A percentile compares a stretch with the other conserved stretches of the same genome.
Conservation (phyloP, 2,329 filamentous ascomycete genomes). For the Neoascochyta sp. region DNA sequence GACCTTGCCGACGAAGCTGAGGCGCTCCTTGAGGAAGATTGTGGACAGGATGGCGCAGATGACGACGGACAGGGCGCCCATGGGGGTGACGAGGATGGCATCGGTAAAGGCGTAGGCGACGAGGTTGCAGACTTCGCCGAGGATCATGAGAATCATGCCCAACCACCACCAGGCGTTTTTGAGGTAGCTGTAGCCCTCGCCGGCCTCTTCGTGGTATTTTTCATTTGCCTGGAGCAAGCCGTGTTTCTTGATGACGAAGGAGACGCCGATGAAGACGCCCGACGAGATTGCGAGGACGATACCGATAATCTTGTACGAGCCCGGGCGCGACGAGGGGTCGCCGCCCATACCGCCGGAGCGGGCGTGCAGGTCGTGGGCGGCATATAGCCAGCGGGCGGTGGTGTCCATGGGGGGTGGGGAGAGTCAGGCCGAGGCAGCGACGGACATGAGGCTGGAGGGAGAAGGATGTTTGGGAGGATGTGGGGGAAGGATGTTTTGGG, state of each 20-base stretch:
- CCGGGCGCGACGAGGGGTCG: conserved; percentile 43
- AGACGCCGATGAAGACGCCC: conserved; percentile 87
- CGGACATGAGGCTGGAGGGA: no score
- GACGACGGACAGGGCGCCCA: conserved; percentile 88
- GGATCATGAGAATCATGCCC: conserved; percentile 94
- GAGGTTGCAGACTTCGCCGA: conserved; percentile 96
- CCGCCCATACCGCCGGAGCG: conserved; percentile 41
- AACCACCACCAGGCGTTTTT: conserved; percentile 94
- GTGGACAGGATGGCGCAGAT: conserved; percentile 87
- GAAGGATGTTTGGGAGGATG: no score
- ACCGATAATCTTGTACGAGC: conserved; percentile 77
- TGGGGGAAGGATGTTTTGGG: no score
- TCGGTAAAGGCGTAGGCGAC: conserved; percentile 96
- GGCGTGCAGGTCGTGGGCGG: conserved; percentile 44
- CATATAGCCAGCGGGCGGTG: conserved; percentile 19
- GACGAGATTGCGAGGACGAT: conserved; percentile 82
- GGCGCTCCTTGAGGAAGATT: conserved; percentile 90
- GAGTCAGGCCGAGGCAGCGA: no score
- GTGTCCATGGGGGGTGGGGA: conserved; percentile 42
- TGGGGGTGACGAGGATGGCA: conserved; percentile 87
- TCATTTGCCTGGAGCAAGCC: conserved; percentile 88
- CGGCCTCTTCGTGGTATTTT: conserved; percentile 93
- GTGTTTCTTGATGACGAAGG: conserved; percentile 93
- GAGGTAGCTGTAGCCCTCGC: conserved; percentile 94
- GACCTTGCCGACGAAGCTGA: conserved; percentile 94